A percentile compares a stretch with the other conserved stretches of the same genome.
Evolutionary conservation across 495 filamentous ascomycete species (phyloP).

Genomic region (Penicillium fimorum): DNA sequence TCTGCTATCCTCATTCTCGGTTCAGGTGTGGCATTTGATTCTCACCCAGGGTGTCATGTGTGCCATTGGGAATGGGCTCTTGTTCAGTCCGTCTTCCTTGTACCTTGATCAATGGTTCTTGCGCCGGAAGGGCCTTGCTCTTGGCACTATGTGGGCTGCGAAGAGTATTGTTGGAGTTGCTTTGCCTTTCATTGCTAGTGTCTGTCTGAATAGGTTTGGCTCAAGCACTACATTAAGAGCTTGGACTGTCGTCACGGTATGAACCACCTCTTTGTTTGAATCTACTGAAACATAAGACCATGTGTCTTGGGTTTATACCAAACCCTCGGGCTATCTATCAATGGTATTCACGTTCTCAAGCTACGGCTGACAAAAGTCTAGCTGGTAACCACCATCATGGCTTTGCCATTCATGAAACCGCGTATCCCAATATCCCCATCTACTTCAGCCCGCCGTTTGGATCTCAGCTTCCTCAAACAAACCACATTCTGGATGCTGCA

Average conservation of each 20-base stretch:
- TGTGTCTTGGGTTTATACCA: background rate
- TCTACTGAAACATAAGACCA: too few relatives aligned
- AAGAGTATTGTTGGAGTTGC: conserved; percentile 48
- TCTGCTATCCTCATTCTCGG: conserved; percentile 51
- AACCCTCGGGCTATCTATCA: background rate
- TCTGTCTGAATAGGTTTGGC: conserved; percentile 52
- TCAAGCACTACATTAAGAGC: conserved; percentile 53
- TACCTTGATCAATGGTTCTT: conserved; percentile 61
- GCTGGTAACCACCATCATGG: conserved; percentile 49
- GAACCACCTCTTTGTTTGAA: background rate
- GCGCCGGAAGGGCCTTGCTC: conserved; percentile 50
- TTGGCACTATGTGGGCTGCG: conserved; percentile 57
- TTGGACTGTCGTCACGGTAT: conserved; percentile 50
- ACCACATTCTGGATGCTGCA: conserved; percentile 56
- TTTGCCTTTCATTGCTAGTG: conserved; percentile 54
- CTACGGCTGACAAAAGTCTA: conserved; percentile 1
- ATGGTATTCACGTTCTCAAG: background rate
- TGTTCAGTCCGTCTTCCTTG: conserved; percentile 52
- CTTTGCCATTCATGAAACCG: conserved; percentile 58
- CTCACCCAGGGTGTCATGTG: conserved; percentile 55
- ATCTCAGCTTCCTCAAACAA: conserved; percentile 48
- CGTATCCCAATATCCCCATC: conserved; percentile 48
- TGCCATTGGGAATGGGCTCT: conserved; percentile 49
- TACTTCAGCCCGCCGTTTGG: conserved; percentile 34
- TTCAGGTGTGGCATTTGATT: conserved; percentile 51